Conservation (phyloP, 2,329 filamentous ascomycete species). For the Diaporthe vaccinii region DNA sequence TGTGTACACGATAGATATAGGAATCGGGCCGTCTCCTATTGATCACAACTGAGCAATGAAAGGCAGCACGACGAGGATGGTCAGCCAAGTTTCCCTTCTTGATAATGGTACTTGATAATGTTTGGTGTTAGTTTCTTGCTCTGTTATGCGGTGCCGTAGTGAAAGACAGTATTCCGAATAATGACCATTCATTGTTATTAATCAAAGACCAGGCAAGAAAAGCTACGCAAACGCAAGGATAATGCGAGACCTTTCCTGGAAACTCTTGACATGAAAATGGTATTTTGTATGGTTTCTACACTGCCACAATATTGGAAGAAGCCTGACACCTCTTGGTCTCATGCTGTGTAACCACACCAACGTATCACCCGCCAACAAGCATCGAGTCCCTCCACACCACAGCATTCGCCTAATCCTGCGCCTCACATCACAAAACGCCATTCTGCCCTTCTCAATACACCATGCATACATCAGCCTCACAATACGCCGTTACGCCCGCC, state of each 20-base stretch:
- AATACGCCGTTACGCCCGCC: conserved; percentile 1
- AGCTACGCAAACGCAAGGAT: neutral
- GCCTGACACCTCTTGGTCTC: conserved; percentile 6
- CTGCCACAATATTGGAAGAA: conserved; percentile 3
- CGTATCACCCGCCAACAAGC: conserved; percentile 17
- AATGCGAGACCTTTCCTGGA: neutral
- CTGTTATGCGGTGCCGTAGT: neutral
- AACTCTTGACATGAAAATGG: neutral
- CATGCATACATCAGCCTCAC: conserved; percentile 9
- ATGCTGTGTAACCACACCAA: conserved; percentile 28
- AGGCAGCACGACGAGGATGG: neutral
- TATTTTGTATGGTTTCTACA: conserved; percentile 13
- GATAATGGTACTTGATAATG: neutral
- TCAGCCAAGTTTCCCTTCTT: neutral
- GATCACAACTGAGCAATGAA: conserved; percentile 30
- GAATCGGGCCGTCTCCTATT: conserved; percentile 35
- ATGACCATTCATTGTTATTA: neutral
- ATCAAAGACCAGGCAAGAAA: neutral
- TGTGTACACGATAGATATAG: conserved; percentile 37
- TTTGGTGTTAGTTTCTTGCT: too few species aligned
- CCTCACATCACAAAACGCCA: neutral
- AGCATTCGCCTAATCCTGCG: neutral
- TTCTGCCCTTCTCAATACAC: neutral
- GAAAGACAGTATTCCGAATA: neutral
- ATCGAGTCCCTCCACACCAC: neutral